phyloP scores from a whole-genome alignment of 2,329 filamentous ascomycete species.

The Metarhizium rileyi region DNA sequence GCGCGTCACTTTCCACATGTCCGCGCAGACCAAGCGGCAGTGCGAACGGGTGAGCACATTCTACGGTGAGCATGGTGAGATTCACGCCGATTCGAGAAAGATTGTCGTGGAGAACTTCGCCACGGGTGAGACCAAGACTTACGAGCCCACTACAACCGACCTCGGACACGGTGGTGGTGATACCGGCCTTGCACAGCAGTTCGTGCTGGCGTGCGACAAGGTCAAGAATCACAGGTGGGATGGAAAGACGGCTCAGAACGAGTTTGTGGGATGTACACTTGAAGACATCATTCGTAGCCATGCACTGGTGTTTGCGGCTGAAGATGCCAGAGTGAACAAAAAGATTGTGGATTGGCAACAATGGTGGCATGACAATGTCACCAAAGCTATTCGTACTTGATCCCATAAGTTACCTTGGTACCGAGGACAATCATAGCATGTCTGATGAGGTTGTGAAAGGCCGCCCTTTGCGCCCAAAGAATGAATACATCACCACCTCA shows the following conservation, averaged over 20 bases:
- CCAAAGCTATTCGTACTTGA: conserved; percentile 7
- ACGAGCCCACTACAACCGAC: conserved; percentile 23
- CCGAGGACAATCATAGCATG: background rate
- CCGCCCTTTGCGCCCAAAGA: too few species aligned
- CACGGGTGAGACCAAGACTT: conserved; percentile 22
- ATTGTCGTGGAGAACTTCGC: conserved; percentile 62
- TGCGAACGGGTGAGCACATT: conserved; percentile 79
- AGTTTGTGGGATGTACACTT: conserved; percentile 70
- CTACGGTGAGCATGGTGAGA: conserved; percentile 79
- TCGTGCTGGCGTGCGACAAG: conserved; percentile 69
- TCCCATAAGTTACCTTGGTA: background rate
- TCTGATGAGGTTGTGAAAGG: background rate
- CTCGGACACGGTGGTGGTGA: conserved; percentile 32
- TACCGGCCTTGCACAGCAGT: conserved; percentile 62
- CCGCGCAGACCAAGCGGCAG: conserved; percentile 77
- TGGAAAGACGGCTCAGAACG: conserved; percentile 61
- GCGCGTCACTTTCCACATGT: conserved; percentile 87
- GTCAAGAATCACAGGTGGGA: conserved; percentile 63
- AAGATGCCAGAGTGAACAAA: conserved; percentile 64
- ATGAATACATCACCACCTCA: too few species aligned
- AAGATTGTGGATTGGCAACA: conserved; percentile 63
- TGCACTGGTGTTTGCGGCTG: conserved; percentile 87
- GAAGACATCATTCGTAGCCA: conserved; percentile 87
- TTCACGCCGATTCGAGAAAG: conserved; percentile 69
- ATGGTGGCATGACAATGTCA: conserved; percentile 55